Base-by-base conservation (phyloP, 306 rosid species). In the Lathyrus sativus region DNA sequence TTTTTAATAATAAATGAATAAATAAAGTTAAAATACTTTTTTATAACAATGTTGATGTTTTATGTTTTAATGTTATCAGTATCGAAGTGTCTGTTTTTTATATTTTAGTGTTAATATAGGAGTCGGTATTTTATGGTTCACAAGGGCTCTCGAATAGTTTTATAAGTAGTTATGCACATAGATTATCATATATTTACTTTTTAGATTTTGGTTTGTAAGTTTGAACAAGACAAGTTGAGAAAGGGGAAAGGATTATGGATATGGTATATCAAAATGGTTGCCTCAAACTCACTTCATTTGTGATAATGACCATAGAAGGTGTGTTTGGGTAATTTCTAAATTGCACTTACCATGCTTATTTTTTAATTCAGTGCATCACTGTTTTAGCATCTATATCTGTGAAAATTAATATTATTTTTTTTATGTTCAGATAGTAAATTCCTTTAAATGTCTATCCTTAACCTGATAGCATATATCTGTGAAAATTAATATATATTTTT, bases 141-240 rank as follows among this genome's bases (percentile, higher is more conserved):
- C 4, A 0, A 11, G n/a, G 0, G 3, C 12, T 41, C n/a, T 41
- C 45, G 11, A 41, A 10, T 9, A 41, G 4, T 41, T 41, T 41
- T 10, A 3, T 41, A 2, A 41, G 45, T 41, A 12, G 11, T 41
- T 41, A 41, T 41, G n/a, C 1, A 0, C 3, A 3, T 11, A 41
- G 12, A 41, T 10, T 35, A 35, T 7, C 2, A 35, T 35, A 35
- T 35, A 35, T 35, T 35, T 13, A 24, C 28, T 15, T 15, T 55
- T 38, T 11, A 9, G 48, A 77, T 29, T 46, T 78, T 59, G 28
- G 55, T 60, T 53, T 44, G 79, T 7, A 48, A 33, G 63, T 49
- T 37, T 11, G 46, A 67, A 14, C 2, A 31, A 17, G 38, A 50
- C 11, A 48, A 66, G 9, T 15, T 29, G 4, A 49, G 51, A 45